Evolutionary conservation across 2,329 filamentous ascomycete species (phyloP).

Genomic region (Penicillium psychrosexuale): DNA sequence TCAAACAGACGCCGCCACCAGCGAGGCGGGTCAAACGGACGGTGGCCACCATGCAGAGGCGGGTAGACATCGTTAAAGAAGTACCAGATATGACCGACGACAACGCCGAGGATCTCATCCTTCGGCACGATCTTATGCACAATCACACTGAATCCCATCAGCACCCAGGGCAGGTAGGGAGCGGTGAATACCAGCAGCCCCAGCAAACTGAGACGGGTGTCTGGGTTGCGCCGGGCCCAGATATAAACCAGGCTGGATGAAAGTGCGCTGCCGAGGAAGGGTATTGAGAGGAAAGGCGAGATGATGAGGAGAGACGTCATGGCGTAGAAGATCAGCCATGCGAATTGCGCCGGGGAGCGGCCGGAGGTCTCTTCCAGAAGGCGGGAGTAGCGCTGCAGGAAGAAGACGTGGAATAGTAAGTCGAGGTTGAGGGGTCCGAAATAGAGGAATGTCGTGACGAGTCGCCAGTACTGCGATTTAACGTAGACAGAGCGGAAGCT

Average conservation of each 20-base stretch:
- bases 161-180: conserved; percentile 91
- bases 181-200: conserved; percentile 88
- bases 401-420: conserved; percentile 96
- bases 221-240: conserved; percentile 92
- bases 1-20: conserved; percentile 91
- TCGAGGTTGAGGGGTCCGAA: conserved; percentile 93
- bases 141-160: conserved; percentile 89
- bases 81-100: conserved; percentile 95
- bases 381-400: conserved; percentile 92
- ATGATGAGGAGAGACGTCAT: conserved; percentile 74
- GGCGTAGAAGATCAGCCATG: conserved; percentile 87
- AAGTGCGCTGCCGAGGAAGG: conserved; percentile 89
- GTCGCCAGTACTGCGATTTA: conserved; percentile 95
- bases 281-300: conserved; percentile 84
- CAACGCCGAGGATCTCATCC: conserved; percentile 92
- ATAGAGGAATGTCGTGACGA: conserved; percentile 95
- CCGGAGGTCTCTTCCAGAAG: conserved; percentile 94
- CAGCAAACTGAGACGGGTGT: conserved; percentile 83
- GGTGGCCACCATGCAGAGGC: conserved; percentile 76
- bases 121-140: conserved; percentile 86
- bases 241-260: conserved; percentile 96
- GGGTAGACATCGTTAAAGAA: conserved; percentile 98
- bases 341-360: conserved; percentile 86
- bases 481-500: conserved; percentile 88
- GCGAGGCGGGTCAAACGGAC: conserved; percentile 80